Evolutionary conservation across 371 early-diverging fungal genomes (phyloP).

Genomic region (Entomophthora muscae): DNA sequence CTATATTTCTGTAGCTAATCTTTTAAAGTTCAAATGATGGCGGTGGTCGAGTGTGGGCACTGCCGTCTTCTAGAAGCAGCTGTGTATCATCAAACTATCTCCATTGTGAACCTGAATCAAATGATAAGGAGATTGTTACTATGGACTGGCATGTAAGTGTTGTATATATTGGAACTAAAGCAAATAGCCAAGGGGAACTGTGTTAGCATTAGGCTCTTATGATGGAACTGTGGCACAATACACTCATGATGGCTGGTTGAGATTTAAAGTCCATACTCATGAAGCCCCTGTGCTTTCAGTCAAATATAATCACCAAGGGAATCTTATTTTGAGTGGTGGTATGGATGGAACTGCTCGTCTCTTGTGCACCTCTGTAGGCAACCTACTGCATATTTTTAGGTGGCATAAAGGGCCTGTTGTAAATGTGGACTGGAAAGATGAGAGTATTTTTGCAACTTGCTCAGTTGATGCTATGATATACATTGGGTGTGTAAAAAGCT

Average conservation of each 20-base stretch:
- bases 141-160: constrained; percentile 78
- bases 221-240: constrained; percentile 80
- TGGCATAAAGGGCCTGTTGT: constrained; percentile 60
- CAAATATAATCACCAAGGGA: constrained; percentile 74
- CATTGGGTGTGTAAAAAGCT: constrained; percentile 53
- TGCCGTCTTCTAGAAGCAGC: constrained; percentile 36
- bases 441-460: constrained; percentile 77
- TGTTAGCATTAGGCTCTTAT: constrained; percentile 78
- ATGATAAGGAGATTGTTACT: constrained; percentile 53
- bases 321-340: constrained; percentile 55
- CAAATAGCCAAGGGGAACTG: constrained; percentile 53
- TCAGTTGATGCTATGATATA: constrained; percentile 65
- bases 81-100: constrained; percentile 31
- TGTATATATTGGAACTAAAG: neutral
- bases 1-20: neutral
- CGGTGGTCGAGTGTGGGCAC: constrained; percentile 69
- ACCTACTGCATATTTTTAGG: constrained; percentile 54
- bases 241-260: constrained; percentile 44
- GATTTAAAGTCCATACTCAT: constrained; percentile 48
- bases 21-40: constrained; percentile 58
- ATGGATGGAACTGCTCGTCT: constrained; percentile 68
- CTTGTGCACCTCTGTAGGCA: constrained; percentile 70
- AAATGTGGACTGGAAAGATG: constrained; percentile 89
- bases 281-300: constrained; percentile 69
- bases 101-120: constrained; percentile 17